Evolutionary conservation across 2,329 filamentous ascomycete genomes (phyloP).

Genomic region (Neofusicoccum sp.): DNA sequence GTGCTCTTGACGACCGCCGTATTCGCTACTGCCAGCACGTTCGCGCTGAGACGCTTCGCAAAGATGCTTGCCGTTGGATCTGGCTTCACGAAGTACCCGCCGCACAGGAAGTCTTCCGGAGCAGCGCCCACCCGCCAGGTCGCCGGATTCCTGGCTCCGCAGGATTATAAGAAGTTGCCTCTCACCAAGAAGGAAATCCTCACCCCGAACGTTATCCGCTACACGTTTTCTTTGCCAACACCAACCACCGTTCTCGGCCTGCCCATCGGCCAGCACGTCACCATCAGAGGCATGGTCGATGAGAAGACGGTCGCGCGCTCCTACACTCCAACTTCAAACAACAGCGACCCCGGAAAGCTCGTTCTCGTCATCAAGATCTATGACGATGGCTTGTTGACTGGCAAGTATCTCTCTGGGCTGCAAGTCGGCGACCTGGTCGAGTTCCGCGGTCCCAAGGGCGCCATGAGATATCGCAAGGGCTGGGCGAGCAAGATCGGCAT

Average conservation of each 20-base stretch:
- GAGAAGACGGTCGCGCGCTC: constrained; percentile 49
- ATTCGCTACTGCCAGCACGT: constrained; percentile 22
- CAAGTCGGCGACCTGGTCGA: constrained; percentile 53
- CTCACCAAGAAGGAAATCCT: constrained; percentile 34
- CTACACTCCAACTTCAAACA: constrained; percentile 46
- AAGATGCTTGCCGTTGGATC: constrained; percentile 23
- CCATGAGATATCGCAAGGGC: constrained; percentile 53
- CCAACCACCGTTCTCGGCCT: constrained; percentile 33
- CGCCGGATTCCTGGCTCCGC: constrained; percentile 31
- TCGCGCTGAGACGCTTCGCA: constrained; percentile 23
- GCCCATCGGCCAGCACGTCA: constrained; percentile 40
- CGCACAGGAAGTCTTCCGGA: constrained; percentile 40
- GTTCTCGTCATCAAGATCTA: constrained; percentile 59
- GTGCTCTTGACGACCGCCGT: constrained; percentile 39
- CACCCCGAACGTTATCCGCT: constrained; percentile 28
- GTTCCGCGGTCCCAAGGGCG: constrained; percentile 60
- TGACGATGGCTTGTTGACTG: constrained; percentile 54
- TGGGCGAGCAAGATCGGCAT: constrained; percentile 55
- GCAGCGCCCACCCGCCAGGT: not conserved
- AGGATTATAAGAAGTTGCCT: constrained; percentile 51
- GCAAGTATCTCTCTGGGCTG: constrained; percentile 52
- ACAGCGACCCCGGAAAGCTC: constrained; percentile 61
- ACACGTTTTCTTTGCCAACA: constrained; percentile 32
- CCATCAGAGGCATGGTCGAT: constrained; percentile 62
- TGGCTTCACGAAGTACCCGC: constrained; percentile 29